These are phyloP conservation scores for Benincasa hispida DNA, from an alignment of 306 rosid genomes.

Conservation along the genomic window DNA sequence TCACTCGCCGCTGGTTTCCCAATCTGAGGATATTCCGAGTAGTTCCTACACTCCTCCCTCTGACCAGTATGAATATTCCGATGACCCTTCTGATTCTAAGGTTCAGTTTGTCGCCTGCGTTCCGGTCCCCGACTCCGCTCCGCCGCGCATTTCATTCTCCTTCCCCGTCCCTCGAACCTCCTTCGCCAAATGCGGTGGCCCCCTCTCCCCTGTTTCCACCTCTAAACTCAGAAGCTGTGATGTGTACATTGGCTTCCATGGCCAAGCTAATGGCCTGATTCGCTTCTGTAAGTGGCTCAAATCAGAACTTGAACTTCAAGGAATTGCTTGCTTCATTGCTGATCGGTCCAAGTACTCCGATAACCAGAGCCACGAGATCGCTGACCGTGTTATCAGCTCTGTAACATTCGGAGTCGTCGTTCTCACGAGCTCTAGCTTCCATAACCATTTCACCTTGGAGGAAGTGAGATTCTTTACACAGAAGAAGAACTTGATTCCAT, in stretches of 20 bases:
- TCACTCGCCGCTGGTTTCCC: constrained; percentile 8
- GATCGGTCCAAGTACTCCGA: constrained; percentile 72
- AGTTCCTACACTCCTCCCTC: constrained; percentile 88
- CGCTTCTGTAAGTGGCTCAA: constrained; percentile 81
- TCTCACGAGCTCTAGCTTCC: constrained; percentile 44
- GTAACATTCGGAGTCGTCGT: constrained; percentile 66
- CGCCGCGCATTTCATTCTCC: constrained; percentile 68
- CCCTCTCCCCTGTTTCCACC: constrained; percentile 48
- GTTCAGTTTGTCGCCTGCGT: constrained; percentile 37
- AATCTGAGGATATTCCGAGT: constrained; percentile 67
- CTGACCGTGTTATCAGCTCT: constrained; percentile 66
- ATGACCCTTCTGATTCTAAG: constrained; percentile 34
- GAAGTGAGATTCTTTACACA: constrained; percentile 77
- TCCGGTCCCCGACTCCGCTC: constrained; percentile 25
- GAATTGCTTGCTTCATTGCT: constrained; percentile 74
- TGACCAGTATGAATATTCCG: constrained; percentile 66
- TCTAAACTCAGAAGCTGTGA: constrained; percentile 64
- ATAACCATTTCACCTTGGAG: constrained; percentile 50
- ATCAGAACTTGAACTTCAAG: constrained; percentile 84
- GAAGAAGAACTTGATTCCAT: constrained; percentile 72
- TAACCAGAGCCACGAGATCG: constrained; percentile 67
- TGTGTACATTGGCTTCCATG: constrained; percentile 75
- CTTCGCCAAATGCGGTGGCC: constrained; percentile 38
- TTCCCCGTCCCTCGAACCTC: constrained; percentile 70
- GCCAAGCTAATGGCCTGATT: constrained; percentile 43